These are phyloP conservation scores for Wickerhamiella kurtzmanii DNA, from an alignment of 805 yeast genomes.

Conservation along the genomic window DNA sequence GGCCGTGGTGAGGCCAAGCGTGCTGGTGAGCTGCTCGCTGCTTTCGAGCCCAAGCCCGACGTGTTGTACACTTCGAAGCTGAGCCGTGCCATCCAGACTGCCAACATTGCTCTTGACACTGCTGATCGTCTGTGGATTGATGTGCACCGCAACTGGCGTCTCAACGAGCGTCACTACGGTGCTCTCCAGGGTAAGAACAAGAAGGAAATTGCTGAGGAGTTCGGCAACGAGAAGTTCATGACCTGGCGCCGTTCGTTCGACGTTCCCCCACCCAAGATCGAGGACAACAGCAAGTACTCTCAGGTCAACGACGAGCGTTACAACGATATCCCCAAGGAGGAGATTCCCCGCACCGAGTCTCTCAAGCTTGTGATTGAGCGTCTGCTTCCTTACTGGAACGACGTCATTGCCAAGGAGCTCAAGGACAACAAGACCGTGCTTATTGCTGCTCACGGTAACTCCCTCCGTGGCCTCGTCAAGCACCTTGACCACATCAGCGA, in stretches of 20 bases:
- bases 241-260: slow-evolving; percentile 96
- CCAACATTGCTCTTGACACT: slow-evolving; percentile 77
- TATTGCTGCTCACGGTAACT: slow-evolving; percentile 97
- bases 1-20: slow-evolving; percentile 85
- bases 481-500: slow-evolving; percentile 89
- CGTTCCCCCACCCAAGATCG: slow-evolving; percentile 88
- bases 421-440: slow-evolving; percentile 79
- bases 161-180: slow-evolving; percentile 98
- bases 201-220: slow-evolving; percentile 77
- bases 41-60: slow-evolving; percentile 75
- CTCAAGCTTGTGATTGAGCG: slow-evolving; percentile 90
- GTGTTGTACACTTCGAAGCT: slow-evolving; percentile 81
- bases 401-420: slow-evolving; percentile 72
- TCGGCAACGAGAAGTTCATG: slow-evolving; percentile 87
- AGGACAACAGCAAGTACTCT: slow-evolving; percentile 62
- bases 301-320: slow-evolving; percentile 81
- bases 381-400: slow-evolving; percentile 94
- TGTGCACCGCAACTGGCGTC: slow-evolving; percentile 91
- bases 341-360: slow-evolving; percentile 88
- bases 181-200: slow-evolving; percentile 97
- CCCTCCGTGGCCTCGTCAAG: slow-evolving; percentile 91
- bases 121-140: slow-evolving; percentile 88
- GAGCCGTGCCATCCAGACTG: slow-evolving; percentile 93
- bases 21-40: slow-evolving; percentile 86
- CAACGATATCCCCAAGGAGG: slow-evolving; percentile 68